Evolutionary conservation across 257 asterid species (phyloP), one percentile per base, ranked within the genome.

Genomic region (Rauvolfia tetraphylla): DNA sequence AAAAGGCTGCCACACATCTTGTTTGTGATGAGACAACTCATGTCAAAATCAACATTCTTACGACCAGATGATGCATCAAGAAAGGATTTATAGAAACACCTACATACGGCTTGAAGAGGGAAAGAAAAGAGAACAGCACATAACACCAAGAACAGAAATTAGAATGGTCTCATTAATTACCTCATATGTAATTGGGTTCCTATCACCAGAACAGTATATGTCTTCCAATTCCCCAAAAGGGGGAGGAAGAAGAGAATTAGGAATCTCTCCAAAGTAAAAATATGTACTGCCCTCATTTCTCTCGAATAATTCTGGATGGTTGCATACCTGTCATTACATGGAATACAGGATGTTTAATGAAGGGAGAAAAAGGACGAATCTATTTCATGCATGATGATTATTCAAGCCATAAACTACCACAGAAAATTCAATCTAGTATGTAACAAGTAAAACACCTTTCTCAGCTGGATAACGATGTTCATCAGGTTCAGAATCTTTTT

Each of bases 231-330:
- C 98, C 71, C 98, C 97, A 75, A 87, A 90, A 38, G 99, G 98
- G 57, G 99, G 90, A 71, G 98, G 97, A 69, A 83, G 89, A 81
- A 90, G 99, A 48, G 96, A 80, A 84, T 87, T 90, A 74, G 92
- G 87, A 81, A 95, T 80, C 72, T 89, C 96, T 78, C 98, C 98
- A 73, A 95, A 95, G 84, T 91, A 78, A 84, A 93, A 93, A 76
- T 87, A 95, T 38, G 95, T 57, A 86, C 91, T 93, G 73, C 99
- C 99, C 80, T 95, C 99, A 76, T 95, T 93, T 90, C 99, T 93
- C 90, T 95, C 99, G 85, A 95, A 95, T 63, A 95, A 71, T 86
- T 95, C 99, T 41, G 99, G 99, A 87, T 95, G 99, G 82, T 95
- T 95, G 88, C 99, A 95, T 39, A 95, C 99, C 98, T 95, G 81